Conservation (phyloP, 2,329 filamentous ascomycete species). For the Orbilia quercus region DNA sequence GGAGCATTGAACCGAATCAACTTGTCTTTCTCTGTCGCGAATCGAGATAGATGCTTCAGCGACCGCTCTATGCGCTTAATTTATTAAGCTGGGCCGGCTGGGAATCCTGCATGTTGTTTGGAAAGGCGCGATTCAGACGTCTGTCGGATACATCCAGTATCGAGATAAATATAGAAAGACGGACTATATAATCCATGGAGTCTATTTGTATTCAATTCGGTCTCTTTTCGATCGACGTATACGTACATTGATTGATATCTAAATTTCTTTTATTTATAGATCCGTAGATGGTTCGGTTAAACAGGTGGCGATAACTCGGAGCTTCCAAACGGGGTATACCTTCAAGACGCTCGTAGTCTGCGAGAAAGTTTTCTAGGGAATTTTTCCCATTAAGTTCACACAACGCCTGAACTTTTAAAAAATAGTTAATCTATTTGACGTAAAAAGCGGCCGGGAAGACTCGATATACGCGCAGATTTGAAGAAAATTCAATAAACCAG, state of each 20-base stretch:
- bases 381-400: too few species aligned
- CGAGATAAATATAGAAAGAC: conserved; percentile 36
- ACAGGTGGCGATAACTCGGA: background rate
- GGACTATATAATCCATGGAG: background rate
- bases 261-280: conserved; percentile 22
- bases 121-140: conserved; percentile 28
- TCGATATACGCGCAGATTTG: background rate
- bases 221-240: background rate
- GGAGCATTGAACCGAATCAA: conserved; percentile 1
- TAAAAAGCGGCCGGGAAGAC: conserved; percentile 3
- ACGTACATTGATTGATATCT: background rate
- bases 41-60: conserved; percentile 8
- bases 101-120: conserved; percentile 28
- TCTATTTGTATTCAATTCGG: background rate
- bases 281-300: conserved; percentile 13
- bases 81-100: too few species aligned
- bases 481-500: background rate
- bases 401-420: background rate
- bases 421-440: background rate
- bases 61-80: conserved; percentile 29
- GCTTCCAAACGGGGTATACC: conserved; percentile 1
- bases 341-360: background rate
- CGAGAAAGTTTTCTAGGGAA: background rate
- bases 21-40: conserved; percentile 15
- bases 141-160: conserved; percentile 22